Percentiles rank a stretch among this genome's conserved stretches.
Conservation (phyloP, 371 early-diverging fungal species). For the Zancudomyces culisetae region DNA sequence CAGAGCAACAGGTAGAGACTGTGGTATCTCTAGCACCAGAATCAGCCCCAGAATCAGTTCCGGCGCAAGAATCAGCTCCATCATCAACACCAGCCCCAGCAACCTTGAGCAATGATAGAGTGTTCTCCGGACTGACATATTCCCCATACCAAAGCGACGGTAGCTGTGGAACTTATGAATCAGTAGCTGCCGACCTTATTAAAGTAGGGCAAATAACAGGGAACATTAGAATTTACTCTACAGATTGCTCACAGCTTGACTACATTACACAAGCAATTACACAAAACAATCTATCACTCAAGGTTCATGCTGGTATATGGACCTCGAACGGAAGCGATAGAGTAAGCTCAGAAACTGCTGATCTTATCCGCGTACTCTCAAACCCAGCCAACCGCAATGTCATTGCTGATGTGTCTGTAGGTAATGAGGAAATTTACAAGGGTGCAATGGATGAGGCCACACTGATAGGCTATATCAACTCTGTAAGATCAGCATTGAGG, state of each 20-base stretch:
- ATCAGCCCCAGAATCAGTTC: background rate
- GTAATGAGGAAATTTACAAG: constrained; percentile 20
- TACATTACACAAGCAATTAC: constrained; percentile 13
- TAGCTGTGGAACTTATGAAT: constrained; percentile 11
- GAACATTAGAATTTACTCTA: constrained; percentile 23
- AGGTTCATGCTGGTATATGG: constrained; percentile 22
- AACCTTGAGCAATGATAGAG: background rate
- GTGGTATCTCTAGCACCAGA: background rate
- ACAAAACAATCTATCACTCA: constrained; percentile 8
- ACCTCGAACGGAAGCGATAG: constrained; percentile 12
- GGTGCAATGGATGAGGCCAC: constrained; percentile 13
- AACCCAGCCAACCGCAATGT: constrained; percentile 4
- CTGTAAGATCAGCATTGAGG: constrained; percentile 10
- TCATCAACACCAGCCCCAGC: background rate
- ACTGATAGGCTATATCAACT: constrained; percentile 16
- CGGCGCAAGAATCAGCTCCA: background rate
- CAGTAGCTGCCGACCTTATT: constrained; percentile 10
- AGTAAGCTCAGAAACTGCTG: constrained; percentile 11
- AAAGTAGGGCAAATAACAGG: constrained; percentile 8
- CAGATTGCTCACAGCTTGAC: constrained; percentile 22
- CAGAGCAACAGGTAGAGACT: too few relatives aligned
- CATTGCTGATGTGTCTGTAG: constrained; percentile 20
- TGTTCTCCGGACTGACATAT: constrained; percentile 19
- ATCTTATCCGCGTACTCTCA: constrained; percentile 16
- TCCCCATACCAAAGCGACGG: constrained; percentile 24